Percentiles rank a stretch among this genome's conserved stretches.
Conservation (phyloP, 441 rosid species). For the Populus hybrid region DNA sequence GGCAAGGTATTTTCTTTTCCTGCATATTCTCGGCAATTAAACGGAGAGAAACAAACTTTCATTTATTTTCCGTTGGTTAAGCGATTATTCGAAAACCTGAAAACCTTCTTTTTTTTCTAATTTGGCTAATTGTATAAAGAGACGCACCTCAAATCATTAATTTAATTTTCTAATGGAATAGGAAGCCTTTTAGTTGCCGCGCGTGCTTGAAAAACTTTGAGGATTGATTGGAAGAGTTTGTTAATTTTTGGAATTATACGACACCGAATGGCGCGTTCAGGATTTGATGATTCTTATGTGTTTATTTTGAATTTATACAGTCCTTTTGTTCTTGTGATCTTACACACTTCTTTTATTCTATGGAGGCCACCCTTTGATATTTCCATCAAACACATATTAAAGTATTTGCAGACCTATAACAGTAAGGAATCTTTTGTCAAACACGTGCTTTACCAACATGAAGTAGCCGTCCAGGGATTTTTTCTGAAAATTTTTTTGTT, state of each 20-base stretch:
- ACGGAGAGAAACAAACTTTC: background rate
- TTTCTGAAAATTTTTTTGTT: background rate
- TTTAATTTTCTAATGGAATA: too few relatives aligned
- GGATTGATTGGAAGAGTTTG: background rate
- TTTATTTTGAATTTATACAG: too few relatives aligned
- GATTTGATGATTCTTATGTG: background rate
- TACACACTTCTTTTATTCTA: background rate
- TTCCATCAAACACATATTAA: background rate
- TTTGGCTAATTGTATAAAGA: background rate
- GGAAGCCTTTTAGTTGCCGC: background rate
- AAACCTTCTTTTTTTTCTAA: background rate
- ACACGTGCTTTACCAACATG: background rate
- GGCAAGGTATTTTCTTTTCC: constrained; percentile 47
- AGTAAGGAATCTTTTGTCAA: background rate
- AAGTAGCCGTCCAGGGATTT: background rate
- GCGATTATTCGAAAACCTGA: background rate
- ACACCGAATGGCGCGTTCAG: background rate
- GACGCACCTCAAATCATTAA: background rate
- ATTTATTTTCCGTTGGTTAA: background rate
- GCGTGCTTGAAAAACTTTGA: background rate
- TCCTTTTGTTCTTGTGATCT: background rate
- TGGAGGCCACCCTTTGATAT: background rate
- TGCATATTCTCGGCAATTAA: background rate
- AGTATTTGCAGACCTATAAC: background rate
- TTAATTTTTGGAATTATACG: background rate